phyloP scores from a whole-genome alignment of 73 alveolate species.

The Blepharisma stoltei region DNA sequence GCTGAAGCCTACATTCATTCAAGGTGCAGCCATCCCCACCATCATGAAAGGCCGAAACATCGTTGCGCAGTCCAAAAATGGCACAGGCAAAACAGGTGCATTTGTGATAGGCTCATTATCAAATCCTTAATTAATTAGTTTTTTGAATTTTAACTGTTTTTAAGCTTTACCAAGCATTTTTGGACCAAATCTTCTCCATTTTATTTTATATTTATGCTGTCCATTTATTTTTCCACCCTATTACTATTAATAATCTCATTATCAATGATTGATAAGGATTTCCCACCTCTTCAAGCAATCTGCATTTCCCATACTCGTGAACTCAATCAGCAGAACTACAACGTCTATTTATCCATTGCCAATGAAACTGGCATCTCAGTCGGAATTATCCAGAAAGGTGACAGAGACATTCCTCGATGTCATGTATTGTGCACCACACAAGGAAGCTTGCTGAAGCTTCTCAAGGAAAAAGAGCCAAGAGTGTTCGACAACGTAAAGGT shows the following conservation, averaged over 20 bases:
- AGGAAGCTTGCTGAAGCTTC: neutral
- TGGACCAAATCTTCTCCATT: no score
- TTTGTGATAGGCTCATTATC: constrained; percentile 49
- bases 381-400: neutral
- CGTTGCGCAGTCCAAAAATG: constrained; percentile 92
- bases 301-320: neutral
- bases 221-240: no score
- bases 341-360: neutral
- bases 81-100: constrained; percentile 80
- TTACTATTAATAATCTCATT: no score
- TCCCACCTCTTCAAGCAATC: neutral
- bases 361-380: neutral
- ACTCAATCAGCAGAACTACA: neutral
- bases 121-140: no score
- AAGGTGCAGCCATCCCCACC: constrained; percentile 89
- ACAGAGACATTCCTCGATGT: neutral
- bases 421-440: neutral
- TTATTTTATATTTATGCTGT: no score
- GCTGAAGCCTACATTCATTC: constrained; percentile 87
- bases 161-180: no score
- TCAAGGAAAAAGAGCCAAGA: neutral
- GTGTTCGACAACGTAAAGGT: neutral
- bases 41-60: constrained; percentile 76
- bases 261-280: neutral
- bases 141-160: no score